These are phyloP conservation scores for Lachancea thermotolerans DNA, from an alignment of 805 yeast species.

Conservation along the genomic window DNA sequence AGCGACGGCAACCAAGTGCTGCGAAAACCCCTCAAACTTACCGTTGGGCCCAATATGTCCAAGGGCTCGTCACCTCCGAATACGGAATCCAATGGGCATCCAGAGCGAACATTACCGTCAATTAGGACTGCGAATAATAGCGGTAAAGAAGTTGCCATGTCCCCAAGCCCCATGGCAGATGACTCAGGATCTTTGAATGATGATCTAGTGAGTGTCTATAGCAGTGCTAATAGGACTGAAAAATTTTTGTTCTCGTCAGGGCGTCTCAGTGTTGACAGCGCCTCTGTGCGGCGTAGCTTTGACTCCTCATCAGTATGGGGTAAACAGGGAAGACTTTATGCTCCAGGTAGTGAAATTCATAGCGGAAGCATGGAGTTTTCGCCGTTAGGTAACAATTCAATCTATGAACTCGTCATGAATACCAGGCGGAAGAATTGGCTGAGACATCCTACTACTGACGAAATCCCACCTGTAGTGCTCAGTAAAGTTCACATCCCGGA, in stretches of 20 bases:
- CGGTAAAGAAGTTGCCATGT: background rate
- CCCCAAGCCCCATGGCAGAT: slow-evolving; percentile 11
- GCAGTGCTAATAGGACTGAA: slow-evolving; percentile 9
- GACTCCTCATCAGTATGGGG: slow-evolving; percentile 23
- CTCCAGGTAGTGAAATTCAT: slow-evolving; percentile 19
- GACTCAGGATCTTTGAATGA: slow-evolving; percentile 29
- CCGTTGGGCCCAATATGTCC: background rate
- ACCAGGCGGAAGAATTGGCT: slow-evolving; percentile 36
- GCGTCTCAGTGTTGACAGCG: slow-evolving; percentile 11
- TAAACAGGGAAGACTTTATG: slow-evolving; percentile 14
- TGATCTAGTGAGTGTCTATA: slow-evolving; percentile 28
- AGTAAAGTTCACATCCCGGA: slow-evolving; percentile 40
- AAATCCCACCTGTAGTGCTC: slow-evolving; percentile 76
- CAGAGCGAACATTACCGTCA: slow-evolving; percentile 4
- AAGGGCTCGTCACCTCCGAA: slow-evolving; percentile 4
- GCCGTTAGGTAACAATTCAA: slow-evolving; percentile 47
- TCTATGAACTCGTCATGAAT: slow-evolving; percentile 59
- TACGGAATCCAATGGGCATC: background rate
- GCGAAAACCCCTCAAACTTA: no score
- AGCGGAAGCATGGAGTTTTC: slow-evolving; percentile 31
- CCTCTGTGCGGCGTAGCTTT: slow-evolving; percentile 18
- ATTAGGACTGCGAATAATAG: background rate
- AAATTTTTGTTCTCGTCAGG: slow-evolving; percentile 11
- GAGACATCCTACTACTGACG: slow-evolving; percentile 65
- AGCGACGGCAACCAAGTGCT: no score